Evolutionary conservation across 2,329 filamentous ascomycete species (phyloP).

Genomic region (Calonectria crousiana): DNA sequence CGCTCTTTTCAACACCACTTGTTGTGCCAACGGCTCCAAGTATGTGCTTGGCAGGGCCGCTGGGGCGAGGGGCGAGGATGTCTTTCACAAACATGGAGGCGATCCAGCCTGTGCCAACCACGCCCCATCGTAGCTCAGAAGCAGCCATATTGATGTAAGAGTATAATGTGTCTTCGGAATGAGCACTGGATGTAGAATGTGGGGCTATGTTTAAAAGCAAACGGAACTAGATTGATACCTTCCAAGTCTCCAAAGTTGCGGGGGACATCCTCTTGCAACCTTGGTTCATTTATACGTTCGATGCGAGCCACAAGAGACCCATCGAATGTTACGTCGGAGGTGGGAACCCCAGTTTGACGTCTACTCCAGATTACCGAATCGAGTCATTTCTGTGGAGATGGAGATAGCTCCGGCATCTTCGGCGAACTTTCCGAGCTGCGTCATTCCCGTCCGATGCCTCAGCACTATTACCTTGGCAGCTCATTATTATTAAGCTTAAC

Average conservation of each 20-base stretch:
- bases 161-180: neutral
- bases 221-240: neutral
- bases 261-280: neutral
- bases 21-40: slow-evolving; percentile 13
- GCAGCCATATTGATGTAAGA: slow-evolving; percentile 2
- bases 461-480: neutral
- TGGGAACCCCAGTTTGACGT: neutral
- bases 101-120: slow-evolving; percentile 23
- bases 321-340: neutral
- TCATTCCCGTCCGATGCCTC: neutral
- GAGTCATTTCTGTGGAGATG: neutral
- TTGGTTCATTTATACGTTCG: neutral
- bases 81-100: slow-evolving; percentile 18
- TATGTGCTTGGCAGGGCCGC: slow-evolving; percentile 12
- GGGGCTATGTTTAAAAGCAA: too few relatives aligned
- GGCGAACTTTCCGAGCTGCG: neutral
- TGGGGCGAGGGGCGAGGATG: slow-evolving; percentile 13
- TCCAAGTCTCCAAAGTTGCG: neutral
- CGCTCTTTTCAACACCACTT: slow-evolving; percentile 12
- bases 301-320: neutral
- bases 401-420: slow-evolving; percentile 8
- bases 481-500: neutral
- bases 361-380: neutral
- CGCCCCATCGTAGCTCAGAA: slow-evolving; percentile 14
- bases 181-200: too few relatives aligned